Evolutionary conservation across 805 yeast genomes (phyloP).

Genomic region (Myxozyma nipponensis): DNA sequence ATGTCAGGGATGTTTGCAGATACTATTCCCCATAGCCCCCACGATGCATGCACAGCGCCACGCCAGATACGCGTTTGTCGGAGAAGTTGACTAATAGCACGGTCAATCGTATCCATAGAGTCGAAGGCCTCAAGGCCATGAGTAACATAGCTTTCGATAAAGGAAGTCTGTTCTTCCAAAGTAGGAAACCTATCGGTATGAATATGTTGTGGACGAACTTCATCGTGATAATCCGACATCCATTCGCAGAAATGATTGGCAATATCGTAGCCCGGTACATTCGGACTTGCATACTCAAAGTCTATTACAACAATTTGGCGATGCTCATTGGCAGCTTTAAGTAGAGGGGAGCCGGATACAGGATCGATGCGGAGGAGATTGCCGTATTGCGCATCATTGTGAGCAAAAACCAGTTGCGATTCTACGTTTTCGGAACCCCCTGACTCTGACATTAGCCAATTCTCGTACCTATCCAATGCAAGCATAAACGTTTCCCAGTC

Average conservation of each 20-base stretch:
- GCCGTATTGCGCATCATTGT: conserved; percentile 94
- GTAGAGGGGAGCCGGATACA: conserved; percentile 50
- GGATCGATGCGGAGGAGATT: conserved; percentile 65
- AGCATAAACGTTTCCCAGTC: conserved; percentile 50
- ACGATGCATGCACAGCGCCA: conserved; percentile 67
- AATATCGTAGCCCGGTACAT: conserved; percentile 82
- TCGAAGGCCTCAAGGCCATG: conserved; percentile 36
- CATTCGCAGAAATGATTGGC: conserved; percentile 94
- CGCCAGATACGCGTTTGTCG: conserved; percentile 76
- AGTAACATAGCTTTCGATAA: conserved; percentile 74
- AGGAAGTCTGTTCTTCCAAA: conserved; percentile 61
- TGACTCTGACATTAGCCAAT: conserved; percentile 58
- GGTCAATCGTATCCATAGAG: conserved; percentile 40
- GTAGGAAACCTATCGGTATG: conserved; percentile 60
- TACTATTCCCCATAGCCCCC: conserved; percentile 92
- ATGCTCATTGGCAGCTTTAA: conserved; percentile 51
- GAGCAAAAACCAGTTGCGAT: conserved; percentile 71
- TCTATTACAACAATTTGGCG: conserved; percentile 86
- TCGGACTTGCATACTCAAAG: conserved; percentile 92
- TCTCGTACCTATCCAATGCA: conserved; percentile 50
- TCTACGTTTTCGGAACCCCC: conserved; percentile 42
- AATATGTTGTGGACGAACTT: conserved; percentile 52
- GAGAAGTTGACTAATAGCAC: conserved; percentile 49
- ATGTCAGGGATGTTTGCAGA: conserved; percentile 45
- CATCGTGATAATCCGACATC: conserved; percentile 89